A percentile compares a stretch with the other conserved stretches of the same genome.
phyloP scores from a whole-genome alignment of 805 yeast genomes.

The Candida tallmaniae region DNA sequence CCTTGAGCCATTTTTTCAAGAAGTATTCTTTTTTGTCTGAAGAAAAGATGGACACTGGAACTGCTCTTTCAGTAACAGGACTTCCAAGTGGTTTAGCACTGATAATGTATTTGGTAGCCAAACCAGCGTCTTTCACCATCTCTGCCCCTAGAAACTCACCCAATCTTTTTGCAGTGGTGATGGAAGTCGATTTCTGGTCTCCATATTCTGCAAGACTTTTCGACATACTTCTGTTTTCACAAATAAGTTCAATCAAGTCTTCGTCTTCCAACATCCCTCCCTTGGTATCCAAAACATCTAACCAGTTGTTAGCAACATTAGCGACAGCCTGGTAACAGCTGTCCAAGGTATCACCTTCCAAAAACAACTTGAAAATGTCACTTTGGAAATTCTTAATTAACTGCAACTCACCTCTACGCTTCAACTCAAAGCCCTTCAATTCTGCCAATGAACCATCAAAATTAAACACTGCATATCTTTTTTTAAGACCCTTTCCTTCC shows the following conservation, averaged over 20 bases:
- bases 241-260: constrained; percentile 89
- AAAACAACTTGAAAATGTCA: constrained; percentile 85
- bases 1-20: constrained; percentile 82
- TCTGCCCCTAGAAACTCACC: constrained; percentile 95
- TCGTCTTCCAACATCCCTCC: constrained; percentile 89
- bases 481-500: constrained; percentile 94
- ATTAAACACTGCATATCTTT: constrained; percentile 95
- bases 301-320: constrained; percentile 89
- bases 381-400: constrained; percentile 92
- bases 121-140: constrained; percentile 94
- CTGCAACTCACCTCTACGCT: constrained; percentile 94
- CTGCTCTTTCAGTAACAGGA: constrained; percentile 93
- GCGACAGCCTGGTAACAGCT: constrained; percentile 88
- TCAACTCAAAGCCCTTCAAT: constrained; percentile 92
- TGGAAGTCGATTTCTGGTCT: constrained; percentile 87
- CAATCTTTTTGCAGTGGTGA: constrained; percentile 88
- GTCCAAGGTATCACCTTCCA: constrained; percentile 78
- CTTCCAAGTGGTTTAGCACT: constrained; percentile 77
- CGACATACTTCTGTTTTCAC: constrained; percentile 95
- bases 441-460: constrained; percentile 93
- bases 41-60: constrained; percentile 93
- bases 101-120: constrained; percentile 91
- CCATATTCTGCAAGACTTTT: constrained; percentile 87
- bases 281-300: constrained; percentile 83
- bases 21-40: constrained; percentile 78